Conservation (phyloP, 73 alveolate species). For the Halteria grandinella region DNA sequence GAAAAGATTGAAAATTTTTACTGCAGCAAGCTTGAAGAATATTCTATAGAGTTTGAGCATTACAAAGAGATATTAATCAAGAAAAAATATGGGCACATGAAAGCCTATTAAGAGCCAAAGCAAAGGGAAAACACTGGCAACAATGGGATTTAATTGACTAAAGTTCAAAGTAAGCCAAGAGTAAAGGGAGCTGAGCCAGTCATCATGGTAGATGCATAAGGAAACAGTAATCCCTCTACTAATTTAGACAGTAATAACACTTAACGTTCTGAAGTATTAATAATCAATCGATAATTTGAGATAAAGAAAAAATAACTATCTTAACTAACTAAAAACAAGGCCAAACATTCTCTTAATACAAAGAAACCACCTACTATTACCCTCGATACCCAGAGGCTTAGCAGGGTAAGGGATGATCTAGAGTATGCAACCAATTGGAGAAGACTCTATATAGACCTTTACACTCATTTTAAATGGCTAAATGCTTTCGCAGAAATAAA, state of each 20-base stretch:
- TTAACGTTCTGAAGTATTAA: no score
- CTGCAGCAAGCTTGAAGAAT: constrained; percentile 5
- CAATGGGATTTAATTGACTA: no score
- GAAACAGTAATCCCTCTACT: no score
- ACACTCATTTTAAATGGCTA: constrained; percentile 13
- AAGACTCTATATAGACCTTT: constrained; percentile 26
- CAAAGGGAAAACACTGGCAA: not conserved
- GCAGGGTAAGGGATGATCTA: constrained; percentile 36
- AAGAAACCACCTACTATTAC: not conserved
- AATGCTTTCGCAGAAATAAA: constrained; percentile 50
- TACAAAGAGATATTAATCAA: not conserved
- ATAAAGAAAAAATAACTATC: no score
- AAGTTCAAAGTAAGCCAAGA: no score
- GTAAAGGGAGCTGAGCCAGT: no score
- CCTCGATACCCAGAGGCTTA: constrained; percentile 9
- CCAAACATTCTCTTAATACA: not conserved
- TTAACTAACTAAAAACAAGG: no score
- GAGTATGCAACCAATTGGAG: constrained; percentile 62
- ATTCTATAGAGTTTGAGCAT: not conserved
- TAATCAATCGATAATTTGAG: no score
- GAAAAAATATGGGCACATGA: no score
- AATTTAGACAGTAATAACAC: no score
- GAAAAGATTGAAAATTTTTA: constrained; percentile 3
- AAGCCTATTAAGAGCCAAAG: not conserved
- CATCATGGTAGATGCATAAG: no score